Conservation (phyloP, 2,329 filamentous ascomycete species). For the Bipolaris bicolor region DNA sequence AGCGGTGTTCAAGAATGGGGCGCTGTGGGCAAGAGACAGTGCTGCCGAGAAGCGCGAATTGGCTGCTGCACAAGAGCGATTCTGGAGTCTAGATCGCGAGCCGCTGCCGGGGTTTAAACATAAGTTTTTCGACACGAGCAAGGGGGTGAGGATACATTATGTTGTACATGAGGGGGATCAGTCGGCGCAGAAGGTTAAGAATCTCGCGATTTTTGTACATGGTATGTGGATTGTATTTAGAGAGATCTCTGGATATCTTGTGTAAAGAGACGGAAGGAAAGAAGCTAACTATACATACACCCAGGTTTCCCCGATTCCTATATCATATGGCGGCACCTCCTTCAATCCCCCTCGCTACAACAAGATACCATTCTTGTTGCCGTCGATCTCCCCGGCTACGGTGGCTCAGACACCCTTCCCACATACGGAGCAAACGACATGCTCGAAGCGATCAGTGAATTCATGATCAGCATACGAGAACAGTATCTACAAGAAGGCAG, state of each 20-base stretch:
- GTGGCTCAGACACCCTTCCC: conserved; percentile 61
- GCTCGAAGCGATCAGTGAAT: conserved; percentile 60
- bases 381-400: conserved; percentile 64
- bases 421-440: conserved; percentile 59
- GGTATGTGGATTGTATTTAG: conserved; percentile 30
- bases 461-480: conserved; percentile 58
- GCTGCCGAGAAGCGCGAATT: conserved; percentile 32
- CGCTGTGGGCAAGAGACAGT: conserved; percentile 35
- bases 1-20: conserved; percentile 35
- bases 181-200: conserved; percentile 29
- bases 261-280: background rate
- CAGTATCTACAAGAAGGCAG: conserved; percentile 46
- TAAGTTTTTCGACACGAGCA: conserved; percentile 57
- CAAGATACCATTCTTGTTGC: conserved; percentile 57
- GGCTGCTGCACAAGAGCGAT: conserved; percentile 55
- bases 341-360: conserved; percentile 50
- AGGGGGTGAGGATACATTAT: conserved; percentile 62
- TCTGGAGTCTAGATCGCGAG: conserved; percentile 61
- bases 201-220: conserved; percentile 62
- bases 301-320: conserved; percentile 64
- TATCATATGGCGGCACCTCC: conserved; percentile 59
- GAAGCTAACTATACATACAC: background rate
- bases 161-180: conserved; percentile 48
- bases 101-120: conserved; percentile 56
- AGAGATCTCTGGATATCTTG: background rate